Percentiles rank a stretch among this genome's conserved stretches.
phyloP scores from a whole-genome alignment of 2,329 filamentous ascomycete genomes.

The Ilyonectria mors-panacis region DNA sequence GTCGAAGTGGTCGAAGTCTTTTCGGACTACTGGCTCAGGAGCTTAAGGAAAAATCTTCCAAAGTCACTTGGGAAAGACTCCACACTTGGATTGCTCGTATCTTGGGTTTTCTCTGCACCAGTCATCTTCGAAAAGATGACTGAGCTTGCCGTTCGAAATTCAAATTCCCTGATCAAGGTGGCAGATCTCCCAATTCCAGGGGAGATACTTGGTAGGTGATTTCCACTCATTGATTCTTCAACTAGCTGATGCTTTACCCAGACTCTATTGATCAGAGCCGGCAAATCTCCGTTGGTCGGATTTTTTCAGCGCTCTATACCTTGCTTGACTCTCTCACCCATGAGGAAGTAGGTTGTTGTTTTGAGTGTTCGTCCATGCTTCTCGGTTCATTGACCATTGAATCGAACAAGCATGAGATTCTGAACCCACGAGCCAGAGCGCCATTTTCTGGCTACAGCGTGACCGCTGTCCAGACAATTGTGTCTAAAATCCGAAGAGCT shows the following conservation, averaged over 20 bases:
- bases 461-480: background rate
- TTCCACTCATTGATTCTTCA: background rate
- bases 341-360: conserved; percentile 13
- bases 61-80: conserved; percentile 13
- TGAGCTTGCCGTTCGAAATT: conserved; percentile 20
- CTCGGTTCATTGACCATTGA: conserved; percentile 37
- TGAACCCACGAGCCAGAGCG: background rate
- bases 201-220: conserved; percentile 12
- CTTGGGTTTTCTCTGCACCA: conserved; percentile 31
- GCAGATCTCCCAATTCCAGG: conserved; percentile 19
- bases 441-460: background rate
- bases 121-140: conserved; percentile 20
- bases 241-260: background rate
- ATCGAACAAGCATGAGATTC: conserved; percentile 7
- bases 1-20: conserved; percentile 44
- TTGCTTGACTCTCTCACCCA: background rate
- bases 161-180: conserved; percentile 11
- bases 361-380: conserved; percentile 36
- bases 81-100: conserved; percentile 31
- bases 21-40: conserved; percentile 30
- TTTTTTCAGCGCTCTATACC: conserved; percentile 9
- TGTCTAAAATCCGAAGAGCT: background rate
- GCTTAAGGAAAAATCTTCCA: background rate
- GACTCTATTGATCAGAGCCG: conserved; percentile 19
- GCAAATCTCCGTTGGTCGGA: background rate